Conservation (phyloP, 2,329 filamentous ascomycete species). For the Monosporascus cannonballus region DNA sequence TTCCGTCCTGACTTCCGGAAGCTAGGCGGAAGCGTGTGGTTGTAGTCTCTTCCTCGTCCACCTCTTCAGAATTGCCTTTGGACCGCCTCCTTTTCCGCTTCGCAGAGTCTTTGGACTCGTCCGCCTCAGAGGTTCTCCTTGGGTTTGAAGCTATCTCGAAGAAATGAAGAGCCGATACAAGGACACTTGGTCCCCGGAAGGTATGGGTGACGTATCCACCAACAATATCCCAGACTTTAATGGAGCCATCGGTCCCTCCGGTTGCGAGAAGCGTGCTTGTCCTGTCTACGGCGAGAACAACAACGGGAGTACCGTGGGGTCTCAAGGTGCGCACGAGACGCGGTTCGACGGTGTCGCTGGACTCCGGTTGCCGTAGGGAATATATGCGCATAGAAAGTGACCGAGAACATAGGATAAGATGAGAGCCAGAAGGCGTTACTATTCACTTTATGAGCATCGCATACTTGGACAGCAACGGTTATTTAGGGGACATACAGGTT, state of each 20-base stretch:
- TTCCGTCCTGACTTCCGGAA: constrained; percentile 90
- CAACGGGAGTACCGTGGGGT: constrained; percentile 83
- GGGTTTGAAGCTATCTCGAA: constrained; percentile 62
- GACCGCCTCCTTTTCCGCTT: constrained; percentile 38
- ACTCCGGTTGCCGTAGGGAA: constrained; percentile 55
- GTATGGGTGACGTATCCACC: constrained; percentile 92
- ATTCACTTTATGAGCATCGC: constrained; percentile 12
- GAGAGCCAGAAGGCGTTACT: constrained; percentile 85
- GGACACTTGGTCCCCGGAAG: constrained; percentile 85
- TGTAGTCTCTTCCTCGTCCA: constrained; percentile 32
- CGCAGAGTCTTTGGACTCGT: constrained; percentile 32
- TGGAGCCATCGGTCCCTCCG: constrained; percentile 83
- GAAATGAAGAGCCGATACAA: constrained; percentile 87
- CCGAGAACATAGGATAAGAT: constrained; percentile 85
- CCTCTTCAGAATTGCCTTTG: constrained; percentile 34
- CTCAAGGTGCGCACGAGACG: constrained; percentile 76
- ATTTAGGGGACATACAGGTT: constrained; percentile 40
- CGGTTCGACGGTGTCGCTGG: constrained; percentile 53
- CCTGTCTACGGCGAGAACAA: constrained; percentile 76
- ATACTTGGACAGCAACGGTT: not conserved
- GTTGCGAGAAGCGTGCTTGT: constrained; percentile 89
- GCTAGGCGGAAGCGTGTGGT: constrained; percentile 68
- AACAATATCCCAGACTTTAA: constrained; percentile 94
- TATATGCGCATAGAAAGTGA: constrained; percentile 96
- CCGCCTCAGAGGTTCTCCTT: constrained; percentile 36